These are phyloP conservation scores for Penicillium sp. DNA, from an alignment of 2,329 filamentous ascomycete genomes.

Conservation along the genomic window DNA sequence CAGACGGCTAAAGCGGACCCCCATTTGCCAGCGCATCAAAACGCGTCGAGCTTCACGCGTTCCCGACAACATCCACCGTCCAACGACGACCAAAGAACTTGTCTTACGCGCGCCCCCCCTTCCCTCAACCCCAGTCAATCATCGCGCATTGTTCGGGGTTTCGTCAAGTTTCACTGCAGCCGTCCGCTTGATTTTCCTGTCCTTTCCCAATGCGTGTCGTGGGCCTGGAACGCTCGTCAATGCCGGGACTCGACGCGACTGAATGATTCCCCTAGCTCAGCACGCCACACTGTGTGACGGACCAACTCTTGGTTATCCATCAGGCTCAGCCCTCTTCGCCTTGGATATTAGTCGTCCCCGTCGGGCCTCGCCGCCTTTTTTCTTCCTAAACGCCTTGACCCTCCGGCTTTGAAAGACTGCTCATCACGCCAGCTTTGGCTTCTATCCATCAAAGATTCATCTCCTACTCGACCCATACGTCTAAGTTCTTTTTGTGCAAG, in stretches of 20 bases:
- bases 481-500: not conserved
- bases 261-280: slow-evolving; percentile 6
- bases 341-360: slow-evolving; percentile 9
- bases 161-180: not conserved
- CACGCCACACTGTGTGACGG: slow-evolving; percentile 10
- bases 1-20: not conserved
- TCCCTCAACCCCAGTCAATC: not conserved
- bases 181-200: not conserved
- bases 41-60: slow-evolving; percentile 1
- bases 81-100: not conserved
- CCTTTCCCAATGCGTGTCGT: not conserved
- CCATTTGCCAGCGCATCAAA: slow-evolving; percentile 8
- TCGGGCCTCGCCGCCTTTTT: slow-evolving; percentile 15
- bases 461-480: not conserved
- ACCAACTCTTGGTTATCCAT: not conserved
- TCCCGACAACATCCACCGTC: slow-evolving; percentile 3
- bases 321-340: slow-evolving; percentile 7
- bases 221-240: slow-evolving; percentile 7
- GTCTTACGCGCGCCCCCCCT: not conserved
- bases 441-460: not conserved
- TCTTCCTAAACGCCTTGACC: slow-evolving; percentile 3
- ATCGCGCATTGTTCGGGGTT: not conserved
- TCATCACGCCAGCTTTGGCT: not conserved
- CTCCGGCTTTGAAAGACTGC: not conserved
- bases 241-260: slow-evolving; percentile 13